Percentiles rank a stretch among this genome's conserved stretches.
phyloP scores from a whole-genome alignment of 2,329 filamentous ascomycete genomes.

The Talaromyces sp. region DNA sequence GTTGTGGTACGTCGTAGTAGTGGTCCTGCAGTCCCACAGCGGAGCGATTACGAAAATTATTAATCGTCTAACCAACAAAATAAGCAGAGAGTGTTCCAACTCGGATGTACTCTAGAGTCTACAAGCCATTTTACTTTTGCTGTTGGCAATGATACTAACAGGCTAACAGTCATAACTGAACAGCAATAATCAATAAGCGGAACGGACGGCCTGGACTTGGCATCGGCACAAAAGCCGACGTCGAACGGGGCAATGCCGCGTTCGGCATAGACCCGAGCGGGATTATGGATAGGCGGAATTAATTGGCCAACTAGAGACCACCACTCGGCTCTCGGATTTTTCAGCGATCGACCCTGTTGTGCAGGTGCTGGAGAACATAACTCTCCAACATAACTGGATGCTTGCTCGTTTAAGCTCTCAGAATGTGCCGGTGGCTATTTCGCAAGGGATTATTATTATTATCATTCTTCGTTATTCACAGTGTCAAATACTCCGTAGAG shows the following conservation, averaged over 20 bases:
- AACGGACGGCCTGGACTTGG: background rate
- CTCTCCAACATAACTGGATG: background rate
- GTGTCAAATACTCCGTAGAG: background rate
- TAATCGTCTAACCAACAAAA: background rate
- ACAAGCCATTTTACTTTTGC: too few relatives aligned
- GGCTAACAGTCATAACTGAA: too few relatives aligned
- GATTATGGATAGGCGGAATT: background rate
- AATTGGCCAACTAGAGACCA: background rate
- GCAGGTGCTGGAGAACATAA: background rate
- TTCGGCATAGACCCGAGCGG: background rate
- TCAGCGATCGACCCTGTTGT: background rate
- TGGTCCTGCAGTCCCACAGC: background rate
- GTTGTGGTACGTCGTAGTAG: background rate
- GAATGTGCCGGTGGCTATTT: background rate
- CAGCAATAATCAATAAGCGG: too few relatives aligned
- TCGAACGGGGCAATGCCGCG: background rate
- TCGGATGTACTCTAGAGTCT: background rate
- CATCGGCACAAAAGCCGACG: background rate
- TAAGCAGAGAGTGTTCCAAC: background rate
- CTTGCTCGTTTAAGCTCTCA: background rate
- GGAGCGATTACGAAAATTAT: background rate
- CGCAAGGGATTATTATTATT: too few relatives aligned
- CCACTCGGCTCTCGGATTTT: background rate
- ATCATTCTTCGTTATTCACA: background rate
- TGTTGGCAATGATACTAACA: too few relatives aligned